These are phyloP conservation scores for Vaccinium darrowii DNA, from an alignment of 148 eudicot genomes.

Conservation along the genomic window DNA sequence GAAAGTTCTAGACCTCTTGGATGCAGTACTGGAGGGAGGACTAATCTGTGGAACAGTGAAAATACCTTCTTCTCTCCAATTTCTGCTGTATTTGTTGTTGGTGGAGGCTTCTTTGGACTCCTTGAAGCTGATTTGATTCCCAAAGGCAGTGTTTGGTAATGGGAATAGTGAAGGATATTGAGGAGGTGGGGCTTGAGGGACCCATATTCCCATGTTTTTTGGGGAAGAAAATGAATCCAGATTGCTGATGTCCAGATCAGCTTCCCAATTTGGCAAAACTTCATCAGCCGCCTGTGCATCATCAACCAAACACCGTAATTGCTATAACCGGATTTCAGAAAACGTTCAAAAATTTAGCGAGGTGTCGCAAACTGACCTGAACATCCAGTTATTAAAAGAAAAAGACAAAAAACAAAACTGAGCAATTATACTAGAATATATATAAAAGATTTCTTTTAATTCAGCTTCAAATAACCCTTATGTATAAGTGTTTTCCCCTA, in stretches of 20 bases:
- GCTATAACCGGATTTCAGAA: background rate
- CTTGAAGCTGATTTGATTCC: conserved; percentile 24
- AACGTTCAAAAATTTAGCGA: background rate
- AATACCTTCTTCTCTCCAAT: conserved; percentile 41
- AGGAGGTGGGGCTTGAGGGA: conserved; percentile 57
- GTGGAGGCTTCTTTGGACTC: conserved; percentile 25
- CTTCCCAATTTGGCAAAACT: conserved; percentile 42
- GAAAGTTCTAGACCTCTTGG: conserved; percentile 46
- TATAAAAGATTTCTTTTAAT: too few relatives aligned
- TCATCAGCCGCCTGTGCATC: conserved; percentile 24
- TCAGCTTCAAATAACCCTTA: too few relatives aligned
- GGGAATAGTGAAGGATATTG: conserved; percentile 2
- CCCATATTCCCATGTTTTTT: conserved; percentile 48
- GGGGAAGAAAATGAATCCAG: conserved; percentile 18
- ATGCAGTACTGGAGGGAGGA: conserved; percentile 24
- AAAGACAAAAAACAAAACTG: background rate
- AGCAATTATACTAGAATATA: too few relatives aligned
- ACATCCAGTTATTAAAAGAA: background rate
- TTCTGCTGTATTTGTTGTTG: conserved; percentile 37
- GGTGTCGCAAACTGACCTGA: too few relatives aligned
- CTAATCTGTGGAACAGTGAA: conserved; percentile 71
- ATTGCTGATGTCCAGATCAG: conserved; percentile 28
- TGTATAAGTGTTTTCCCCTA: too few relatives aligned
- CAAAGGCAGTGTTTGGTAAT: conserved; percentile 24
- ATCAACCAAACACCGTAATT: background rate